Evolutionary conservation across 2,329 filamentous ascomycete species (phyloP), one percentile per base, ranked within the genome.

Genomic region (Coniella vitis): DNA sequence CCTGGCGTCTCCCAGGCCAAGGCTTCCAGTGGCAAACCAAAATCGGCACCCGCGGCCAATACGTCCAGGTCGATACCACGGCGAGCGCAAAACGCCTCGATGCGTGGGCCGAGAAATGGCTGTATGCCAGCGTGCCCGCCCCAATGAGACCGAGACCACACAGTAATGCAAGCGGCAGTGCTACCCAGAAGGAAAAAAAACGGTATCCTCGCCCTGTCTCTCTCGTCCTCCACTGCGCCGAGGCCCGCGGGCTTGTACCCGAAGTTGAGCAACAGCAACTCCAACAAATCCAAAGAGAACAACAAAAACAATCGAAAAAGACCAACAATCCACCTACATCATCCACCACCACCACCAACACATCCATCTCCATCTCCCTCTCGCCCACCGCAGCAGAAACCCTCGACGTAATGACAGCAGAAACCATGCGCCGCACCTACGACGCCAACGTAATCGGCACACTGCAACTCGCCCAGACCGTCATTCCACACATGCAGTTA

Each of bases 1-100:
- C 49, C 25, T 52, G 49, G 46, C 41, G 41, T 8, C 41, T 44
- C 7, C 32, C 41, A 1, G 41, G 41, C 13, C 34, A 36, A 12
- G 41, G 41, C 7, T 44, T 44, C 41, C 19, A 20, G 14, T 44
- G 41, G 41, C 41, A 44, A 31, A 25, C 41, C 41, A n/a, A 7
- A 4, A 31, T 49, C 25, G 49, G 46, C 4, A 29, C 31, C 4
- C 37, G 16, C 4, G 48, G 45, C 5, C 7, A 38, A 19, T 52
- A 41, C 38, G 46, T 52, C 1, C 49, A 52, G 32, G 40, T 31
- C n/a, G 49, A 52, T 45, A 14, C 45, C n/a, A 52, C 46, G 29
- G 38, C 40, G 17, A 35, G 39, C 3, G 37, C 37, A n/a, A 37
- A 36, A 20, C 37, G 45, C 7, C 47, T 43, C 22, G 38, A 46